These are phyloP conservation scores for Hortaea sp. DNA, from an alignment of 2,329 filamentous ascomycete species.

Conservation along the genomic window DNA sequence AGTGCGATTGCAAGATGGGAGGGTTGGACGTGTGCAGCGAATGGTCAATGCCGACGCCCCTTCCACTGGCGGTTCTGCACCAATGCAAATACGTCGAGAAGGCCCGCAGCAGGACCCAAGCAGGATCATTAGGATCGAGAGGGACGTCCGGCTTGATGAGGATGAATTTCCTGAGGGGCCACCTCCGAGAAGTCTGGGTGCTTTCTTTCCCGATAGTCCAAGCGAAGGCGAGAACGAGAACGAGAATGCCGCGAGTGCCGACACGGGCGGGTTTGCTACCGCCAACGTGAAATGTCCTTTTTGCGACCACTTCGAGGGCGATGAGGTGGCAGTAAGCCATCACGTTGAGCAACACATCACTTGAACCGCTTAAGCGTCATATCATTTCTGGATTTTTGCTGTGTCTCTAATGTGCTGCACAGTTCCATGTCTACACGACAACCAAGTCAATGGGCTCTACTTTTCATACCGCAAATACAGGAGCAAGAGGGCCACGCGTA, in stretches of 20 bases:
- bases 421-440: too few relatives aligned
- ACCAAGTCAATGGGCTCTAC: too few relatives aligned
- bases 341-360: conserved; percentile 53
- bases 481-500: too few relatives aligned
- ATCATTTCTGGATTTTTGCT: too few relatives aligned
- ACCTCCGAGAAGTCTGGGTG: conserved; percentile 18
- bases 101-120: background rate
- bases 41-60: conserved; percentile 30
- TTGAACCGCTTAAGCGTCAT: conserved; percentile 1
- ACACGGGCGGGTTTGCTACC: conserved; percentile 12
- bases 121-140: conserved; percentile 5
- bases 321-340: conserved; percentile 56
- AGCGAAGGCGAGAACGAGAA: conserved; percentile 18
- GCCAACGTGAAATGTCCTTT: conserved; percentile 48
- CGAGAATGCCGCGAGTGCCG: conserved; percentile 4
- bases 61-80: background rate
- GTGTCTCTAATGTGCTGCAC: too few relatives aligned
- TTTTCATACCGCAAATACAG: too few relatives aligned
- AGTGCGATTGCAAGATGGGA: conserved; percentile 57
- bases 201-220: conserved; percentile 15
- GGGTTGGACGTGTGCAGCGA: conserved; percentile 63
- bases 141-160: conserved; percentile 5
- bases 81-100: background rate
- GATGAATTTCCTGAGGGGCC: conserved; percentile 10
- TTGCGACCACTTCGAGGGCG: conserved; percentile 56